Evolutionary conservation across 345 rosid genomes (phyloP), one percentile per base, ranked within the genome.

Genomic region (Nasturtium officinale): DNA sequence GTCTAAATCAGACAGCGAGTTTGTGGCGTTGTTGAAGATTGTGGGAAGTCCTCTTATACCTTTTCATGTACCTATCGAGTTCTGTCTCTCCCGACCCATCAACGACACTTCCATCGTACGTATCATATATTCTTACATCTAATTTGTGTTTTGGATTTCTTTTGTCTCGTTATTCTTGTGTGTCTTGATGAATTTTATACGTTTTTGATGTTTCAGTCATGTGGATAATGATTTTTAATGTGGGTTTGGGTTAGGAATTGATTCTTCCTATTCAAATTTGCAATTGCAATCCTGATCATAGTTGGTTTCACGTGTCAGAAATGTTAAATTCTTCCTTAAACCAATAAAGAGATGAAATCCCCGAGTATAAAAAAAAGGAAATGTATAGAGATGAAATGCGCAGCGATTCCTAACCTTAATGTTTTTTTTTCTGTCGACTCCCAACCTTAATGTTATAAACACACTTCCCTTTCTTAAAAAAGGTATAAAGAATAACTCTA

Each of bases 11-110:
- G 83, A 83, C 55, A 85, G 60, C 7, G 99, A 95, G 83, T 91
- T 95, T 69, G 76, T 88, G 72, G 91, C 99, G 3, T 84, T 95
- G 90, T 87, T 95, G 48, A 95, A 95, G 84, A 88, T 90, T 17
- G 96, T 95, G 21, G 96, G 99, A 7, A 82, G 92, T 56, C 96
- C 99, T 77, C 91, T 91, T 26, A 79, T 91, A 63, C 96, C 99
- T 26, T 90, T 88, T 28, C 96, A 86, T 62, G 83, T 86, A 40
- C 86, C 82, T 23, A 78, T 86, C 6, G 83, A 79, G 48, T 79
- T 58, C 15, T 81, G 78, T 23, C 81, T 87, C 60, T 78, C 80
- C 50, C 78, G 83, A 26, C 76, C 87, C 32, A 64, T 90, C 68
- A 84, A 74, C 6, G 79, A 87, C 68, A 62, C 83, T 77, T 83